Evolutionary conservation across 2,329 filamentous ascomycete species (phyloP).

Genomic region (Aspergillus neoniger): DNA sequence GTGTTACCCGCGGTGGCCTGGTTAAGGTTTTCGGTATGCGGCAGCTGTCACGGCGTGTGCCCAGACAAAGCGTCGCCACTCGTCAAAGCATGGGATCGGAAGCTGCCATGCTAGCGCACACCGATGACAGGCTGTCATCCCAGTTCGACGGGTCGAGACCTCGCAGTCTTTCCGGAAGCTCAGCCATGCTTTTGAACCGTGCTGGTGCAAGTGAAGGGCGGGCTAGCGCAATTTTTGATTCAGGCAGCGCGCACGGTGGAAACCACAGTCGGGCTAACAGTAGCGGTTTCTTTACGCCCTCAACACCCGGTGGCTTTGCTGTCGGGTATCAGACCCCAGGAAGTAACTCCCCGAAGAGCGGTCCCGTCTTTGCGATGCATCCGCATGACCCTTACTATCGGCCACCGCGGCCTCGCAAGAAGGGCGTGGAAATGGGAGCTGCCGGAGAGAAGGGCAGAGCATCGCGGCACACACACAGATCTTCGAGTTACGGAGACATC

Average conservation of each 20-base stretch:
- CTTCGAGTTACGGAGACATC: conserved; percentile 35
- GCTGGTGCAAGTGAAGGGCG: conserved; percentile 47
- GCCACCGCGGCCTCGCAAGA: conserved; percentile 71
- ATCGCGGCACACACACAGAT: conserved; percentile 43
- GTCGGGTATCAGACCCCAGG: conserved; percentile 54
- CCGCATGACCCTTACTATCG: conserved; percentile 82
- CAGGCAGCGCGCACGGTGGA: conserved; percentile 49
- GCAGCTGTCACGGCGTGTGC: conserved; percentile 74
- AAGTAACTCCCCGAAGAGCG: conserved; percentile 44
- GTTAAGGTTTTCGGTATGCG: conserved; percentile 87
- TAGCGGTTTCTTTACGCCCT: conserved; percentile 66
- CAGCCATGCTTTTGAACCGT: conserved; percentile 61
- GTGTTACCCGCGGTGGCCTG: conserved; percentile 75
- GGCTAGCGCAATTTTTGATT: conserved; percentile 57
- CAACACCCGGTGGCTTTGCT: conserved; percentile 76
- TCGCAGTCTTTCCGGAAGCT: conserved; percentile 63
- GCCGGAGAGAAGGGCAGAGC: conserved; percentile 46
- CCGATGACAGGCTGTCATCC: conserved; percentile 64
- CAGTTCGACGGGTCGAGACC: conserved; percentile 56
- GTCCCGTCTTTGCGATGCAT: conserved; percentile 49
- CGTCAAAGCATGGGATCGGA: conserved; percentile 82
- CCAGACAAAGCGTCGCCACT: conserved; percentile 64
- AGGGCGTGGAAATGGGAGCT: conserved; percentile 59
- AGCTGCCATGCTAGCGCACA: conserved; percentile 73
- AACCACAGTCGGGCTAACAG: conserved; percentile 58